These are phyloP conservation scores for Asterophora parasitica DNA, from an alignment of 768 basidiomycete species.

Conservation along the genomic window DNA sequence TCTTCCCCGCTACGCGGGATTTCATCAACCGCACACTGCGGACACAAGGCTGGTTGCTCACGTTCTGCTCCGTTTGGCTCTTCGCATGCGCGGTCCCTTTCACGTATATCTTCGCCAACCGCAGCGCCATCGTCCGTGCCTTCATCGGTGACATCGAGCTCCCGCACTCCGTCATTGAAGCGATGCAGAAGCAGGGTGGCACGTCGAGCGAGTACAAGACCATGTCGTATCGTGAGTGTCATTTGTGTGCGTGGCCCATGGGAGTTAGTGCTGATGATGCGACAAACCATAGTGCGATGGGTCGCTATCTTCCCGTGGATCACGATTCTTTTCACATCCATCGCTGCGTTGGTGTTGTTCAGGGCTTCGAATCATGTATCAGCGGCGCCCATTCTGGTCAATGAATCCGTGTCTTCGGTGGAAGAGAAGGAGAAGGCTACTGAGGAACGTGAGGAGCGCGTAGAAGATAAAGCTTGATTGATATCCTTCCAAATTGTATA, in stretches of 20 bases:
- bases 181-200: constrained; percentile 26
- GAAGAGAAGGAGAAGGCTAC: no score
- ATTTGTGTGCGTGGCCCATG: background rate
- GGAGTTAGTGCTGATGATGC: background rate
- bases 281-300: constrained; percentile 1
- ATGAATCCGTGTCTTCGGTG: no score
- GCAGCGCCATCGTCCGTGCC: constrained; percentile 34
- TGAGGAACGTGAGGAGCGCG: no score
- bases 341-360: constrained; percentile 20
- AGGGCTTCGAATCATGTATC: constrained; percentile 5
- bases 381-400: no score
- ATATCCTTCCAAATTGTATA: no score
- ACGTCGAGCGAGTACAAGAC: constrained; percentile 29
- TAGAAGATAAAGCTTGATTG: no score
- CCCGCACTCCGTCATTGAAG: constrained; percentile 27
- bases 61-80: constrained; percentile 39
- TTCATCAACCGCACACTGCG: constrained; percentile 20
- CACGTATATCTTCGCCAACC: constrained; percentile 37
- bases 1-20: constrained; percentile 6
- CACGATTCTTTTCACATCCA: constrained; percentile 20
- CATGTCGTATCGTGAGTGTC: background rate
- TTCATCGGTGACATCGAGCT: constrained; percentile 27
- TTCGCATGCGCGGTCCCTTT: constrained; percentile 41
- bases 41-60: constrained; percentile 29
- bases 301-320: constrained; percentile 13